Evolutionary conservation across 2,329 filamentous ascomycete genomes (phyloP).

Genomic region (Botrytis byssoidea): DNA sequence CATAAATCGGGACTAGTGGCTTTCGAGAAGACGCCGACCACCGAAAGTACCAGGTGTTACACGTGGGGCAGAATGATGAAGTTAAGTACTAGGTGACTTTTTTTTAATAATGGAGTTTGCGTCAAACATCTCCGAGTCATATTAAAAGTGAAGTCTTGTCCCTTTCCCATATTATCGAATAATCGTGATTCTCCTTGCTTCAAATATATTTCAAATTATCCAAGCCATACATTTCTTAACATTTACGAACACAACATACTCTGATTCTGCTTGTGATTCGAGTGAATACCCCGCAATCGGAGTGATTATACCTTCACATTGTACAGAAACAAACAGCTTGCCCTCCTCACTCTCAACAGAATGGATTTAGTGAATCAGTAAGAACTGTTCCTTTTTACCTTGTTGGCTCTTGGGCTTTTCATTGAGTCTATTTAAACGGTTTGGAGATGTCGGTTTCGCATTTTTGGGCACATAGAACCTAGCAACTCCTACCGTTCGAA

Average conservation of each 20-base stretch:
- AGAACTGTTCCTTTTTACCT: slow-evolving; percentile 32
- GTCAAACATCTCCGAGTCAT: slow-evolving; percentile 12
- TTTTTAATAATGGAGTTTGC: slow-evolving; percentile 1
- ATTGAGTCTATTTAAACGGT: background rate
- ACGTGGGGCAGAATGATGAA: slow-evolving; percentile 18
- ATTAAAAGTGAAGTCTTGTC: slow-evolving; percentile 8
- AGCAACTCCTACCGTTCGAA: background rate
- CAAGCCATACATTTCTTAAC: slow-evolving; percentile 4
- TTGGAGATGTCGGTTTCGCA: background rate
- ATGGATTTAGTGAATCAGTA: slow-evolving; percentile 65
- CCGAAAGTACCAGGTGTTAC: background rate
- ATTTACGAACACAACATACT: slow-evolving; percentile 2
- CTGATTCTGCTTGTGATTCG: slow-evolving; percentile 8
- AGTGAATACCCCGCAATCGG: slow-evolving; percentile 20
- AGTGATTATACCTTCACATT: slow-evolving; percentile 10
- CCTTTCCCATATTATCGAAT: slow-evolving; percentile 4
- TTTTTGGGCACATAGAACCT: background rate
- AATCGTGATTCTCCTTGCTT: background rate
- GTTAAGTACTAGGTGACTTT: background rate
- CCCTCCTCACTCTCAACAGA: background rate
- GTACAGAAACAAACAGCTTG: background rate
- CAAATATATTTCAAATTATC: background rate
- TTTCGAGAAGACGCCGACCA: background rate
- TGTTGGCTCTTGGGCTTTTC: slow-evolving; percentile 18
- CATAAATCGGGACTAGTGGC: background rate